These are phyloP conservation scores for Ambispora gerdemannii DNA, from an alignment of 192 early-diverging fungal genomes.

Conservation along the genomic window DNA sequence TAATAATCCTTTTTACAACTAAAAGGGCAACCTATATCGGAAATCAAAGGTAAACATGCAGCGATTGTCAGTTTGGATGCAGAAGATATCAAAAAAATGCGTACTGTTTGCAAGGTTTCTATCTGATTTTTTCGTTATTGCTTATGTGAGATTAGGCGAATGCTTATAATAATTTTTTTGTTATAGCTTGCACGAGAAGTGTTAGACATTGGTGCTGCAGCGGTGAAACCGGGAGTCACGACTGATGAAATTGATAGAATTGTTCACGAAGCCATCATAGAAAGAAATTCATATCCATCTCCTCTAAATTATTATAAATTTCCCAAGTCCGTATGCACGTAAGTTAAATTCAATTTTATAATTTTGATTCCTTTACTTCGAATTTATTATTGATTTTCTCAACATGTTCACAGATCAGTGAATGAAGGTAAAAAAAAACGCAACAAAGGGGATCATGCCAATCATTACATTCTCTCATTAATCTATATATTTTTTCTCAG, in stretches of 20 bases:
- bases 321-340: constrained; percentile 94
- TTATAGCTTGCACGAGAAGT: constrained; percentile 82
- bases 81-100: constrained; percentile 78
- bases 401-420: constrained; percentile 38
- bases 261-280: constrained; percentile 92
- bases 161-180: neutral
- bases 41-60: constrained; percentile 63
- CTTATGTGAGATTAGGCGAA: neutral
- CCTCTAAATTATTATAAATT: constrained; percentile 96
- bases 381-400: neutral
- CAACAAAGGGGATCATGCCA: too few relatives aligned
- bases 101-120: constrained; percentile 69
- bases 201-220: constrained; percentile 79
- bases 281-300: constrained; percentile 90
- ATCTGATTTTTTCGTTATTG: neutral
- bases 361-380: neutral
- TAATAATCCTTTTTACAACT: constrained; percentile 15
- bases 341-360: constrained; percentile 28
- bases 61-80: constrained; percentile 68
- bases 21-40: constrained; percentile 70
- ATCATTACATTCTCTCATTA: neutral
- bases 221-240: constrained; percentile 79
- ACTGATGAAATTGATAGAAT: constrained; percentile 96
- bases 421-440: constrained; percentile 47
- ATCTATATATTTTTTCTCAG: constrained; percentile 34